Base-by-base conservation (phyloP, 495 filamentous ascomycete species). In the Cladorrhinum samala region DNA sequence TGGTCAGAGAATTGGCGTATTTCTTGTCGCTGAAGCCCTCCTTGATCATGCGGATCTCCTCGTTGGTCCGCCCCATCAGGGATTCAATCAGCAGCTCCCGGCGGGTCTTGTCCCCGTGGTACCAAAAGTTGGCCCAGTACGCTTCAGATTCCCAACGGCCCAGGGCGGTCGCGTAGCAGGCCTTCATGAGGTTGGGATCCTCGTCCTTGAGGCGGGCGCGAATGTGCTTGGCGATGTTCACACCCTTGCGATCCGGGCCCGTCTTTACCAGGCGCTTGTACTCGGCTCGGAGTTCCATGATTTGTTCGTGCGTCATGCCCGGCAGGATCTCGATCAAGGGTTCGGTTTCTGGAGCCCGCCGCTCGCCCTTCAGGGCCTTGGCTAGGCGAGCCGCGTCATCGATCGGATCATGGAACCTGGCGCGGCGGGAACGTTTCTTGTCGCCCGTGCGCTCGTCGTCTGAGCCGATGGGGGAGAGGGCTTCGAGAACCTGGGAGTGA, bases 101-200 rank as follows among this genome's bases (percentile, higher is more conserved):
- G 2, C 89, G 78, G 2, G 82, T 87, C 58, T 87, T 88, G 55
- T 88, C 85, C 33, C 87, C 85, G 65, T 97, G 93, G 72, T 97
- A 98, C 84, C 91, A 98, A 70, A 88, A 95, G 62, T 97, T 98
- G 42, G 94, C 92, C 89, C 93, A 98, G 75, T 93, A 96, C 1
- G 88, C 91, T 67, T 98, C 93, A 48, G 81, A 84, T 72, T 96
- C 93, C 86, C 89, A 98, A 42, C 82, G 77, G 2, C 94, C 93
- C 0, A 97, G 81, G 9, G 93, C 92, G 6, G 88, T 90, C 4
- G 89, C 87, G 65, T 96, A 97, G 61, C 83, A 87, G 9, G 86
- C 84, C 67, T 97, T 97, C 69, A 89, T 90, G 52, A 96, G 85
- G 49, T 70, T 67, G 5, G 75, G 66, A 50, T 80, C 73, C 53